Percentiles rank a stretch among this genome's conserved stretches.
These are phyloP conservation scores for Trichoderma harzianum DNA, from an alignment of 2,329 filamentous ascomycete species.

Conservation along the genomic window DNA sequence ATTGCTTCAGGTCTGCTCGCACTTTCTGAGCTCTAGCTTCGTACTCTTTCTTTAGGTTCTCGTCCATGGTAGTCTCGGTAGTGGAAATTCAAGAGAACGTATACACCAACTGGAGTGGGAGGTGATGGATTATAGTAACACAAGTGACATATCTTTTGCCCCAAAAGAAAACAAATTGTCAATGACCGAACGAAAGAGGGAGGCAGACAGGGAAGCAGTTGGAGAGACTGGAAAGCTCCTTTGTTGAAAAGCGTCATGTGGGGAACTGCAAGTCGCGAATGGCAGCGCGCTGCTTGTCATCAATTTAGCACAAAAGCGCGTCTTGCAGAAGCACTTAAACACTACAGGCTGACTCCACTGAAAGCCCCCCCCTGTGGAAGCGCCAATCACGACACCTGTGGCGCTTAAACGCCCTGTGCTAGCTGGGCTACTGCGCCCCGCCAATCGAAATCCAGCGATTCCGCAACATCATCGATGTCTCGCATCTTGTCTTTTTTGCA, in stretches of 20 bases:
- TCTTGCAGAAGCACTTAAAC: background rate
- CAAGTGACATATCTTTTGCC: background rate
- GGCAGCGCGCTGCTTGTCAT: slow-evolving; percentile 5
- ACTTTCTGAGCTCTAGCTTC: slow-evolving; percentile 52
- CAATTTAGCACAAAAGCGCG: slow-evolving; percentile 14
- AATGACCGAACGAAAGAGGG: background rate
- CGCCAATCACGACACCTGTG: background rate
- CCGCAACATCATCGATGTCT: background rate
- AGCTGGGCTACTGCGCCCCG: background rate
- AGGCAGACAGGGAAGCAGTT: background rate
- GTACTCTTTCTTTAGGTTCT: slow-evolving; percentile 41
- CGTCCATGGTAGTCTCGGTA: slow-evolving; percentile 41
- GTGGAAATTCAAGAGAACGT: background rate
- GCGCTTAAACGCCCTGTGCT: background rate
- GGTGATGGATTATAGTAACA: background rate
- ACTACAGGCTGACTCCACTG: slow-evolving; percentile 8
- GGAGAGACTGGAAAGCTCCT: background rate
- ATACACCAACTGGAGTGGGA: background rate
- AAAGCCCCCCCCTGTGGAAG: background rate
- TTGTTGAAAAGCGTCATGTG: slow-evolving; percentile 14
- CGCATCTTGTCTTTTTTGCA: background rate
- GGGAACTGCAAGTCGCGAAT: slow-evolving; percentile 14
- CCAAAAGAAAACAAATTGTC: background rate
- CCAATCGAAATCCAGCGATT: background rate
- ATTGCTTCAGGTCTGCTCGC: slow-evolving; percentile 68